A percentile compares a stretch with the other conserved stretches of the same genome.
These are phyloP conservation scores for Phascolomyces articulosus DNA, from an alignment of 371 early-diverging fungal genomes.

Conservation along the genomic window DNA sequence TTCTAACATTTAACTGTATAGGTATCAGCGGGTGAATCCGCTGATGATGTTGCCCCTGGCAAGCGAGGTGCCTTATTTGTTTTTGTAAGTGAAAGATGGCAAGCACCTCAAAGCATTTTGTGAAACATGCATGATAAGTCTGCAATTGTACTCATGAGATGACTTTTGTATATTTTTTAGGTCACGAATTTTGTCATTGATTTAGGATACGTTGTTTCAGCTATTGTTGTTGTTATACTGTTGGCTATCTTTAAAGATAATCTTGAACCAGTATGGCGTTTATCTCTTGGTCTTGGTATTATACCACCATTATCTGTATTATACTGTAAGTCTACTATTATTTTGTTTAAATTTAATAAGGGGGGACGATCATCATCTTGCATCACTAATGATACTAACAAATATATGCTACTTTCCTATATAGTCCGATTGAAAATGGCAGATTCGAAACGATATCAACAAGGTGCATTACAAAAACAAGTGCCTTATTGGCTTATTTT, in stretches of 20 bases:
- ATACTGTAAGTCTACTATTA: conserved; percentile 42
- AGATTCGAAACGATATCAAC: conserved; percentile 54
- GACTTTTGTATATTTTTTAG: conserved; percentile 23
- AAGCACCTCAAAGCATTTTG: no score
- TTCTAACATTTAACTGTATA: conserved; percentile 9
- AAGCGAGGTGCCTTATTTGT: conserved; percentile 59
- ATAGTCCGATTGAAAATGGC: conserved; percentile 61
- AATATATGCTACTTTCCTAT: background rate
- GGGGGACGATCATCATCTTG: no score
- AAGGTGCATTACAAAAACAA: conserved; percentile 49
- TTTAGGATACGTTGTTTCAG: conserved; percentile 60
- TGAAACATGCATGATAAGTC: background rate
- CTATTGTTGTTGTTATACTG: conserved; percentile 54
- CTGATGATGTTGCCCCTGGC: conserved; percentile 59
- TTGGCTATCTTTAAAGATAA: conserved; percentile 54
- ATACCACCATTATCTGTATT: conserved; percentile 63
- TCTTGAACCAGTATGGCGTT: conserved; percentile 58
- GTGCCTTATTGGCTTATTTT: conserved; percentile 65
- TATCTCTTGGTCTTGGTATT: conserved; percentile 58
- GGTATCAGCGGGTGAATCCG: conserved; percentile 63
- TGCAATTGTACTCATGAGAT: background rate
- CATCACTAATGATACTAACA: background rate
- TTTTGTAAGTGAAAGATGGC: no score
- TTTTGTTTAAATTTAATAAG: no score
- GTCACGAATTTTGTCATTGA: conserved; percentile 61